Evolutionary conservation across 805 yeast genomes (phyloP).

Genomic region (Pichia exigua): DNA sequence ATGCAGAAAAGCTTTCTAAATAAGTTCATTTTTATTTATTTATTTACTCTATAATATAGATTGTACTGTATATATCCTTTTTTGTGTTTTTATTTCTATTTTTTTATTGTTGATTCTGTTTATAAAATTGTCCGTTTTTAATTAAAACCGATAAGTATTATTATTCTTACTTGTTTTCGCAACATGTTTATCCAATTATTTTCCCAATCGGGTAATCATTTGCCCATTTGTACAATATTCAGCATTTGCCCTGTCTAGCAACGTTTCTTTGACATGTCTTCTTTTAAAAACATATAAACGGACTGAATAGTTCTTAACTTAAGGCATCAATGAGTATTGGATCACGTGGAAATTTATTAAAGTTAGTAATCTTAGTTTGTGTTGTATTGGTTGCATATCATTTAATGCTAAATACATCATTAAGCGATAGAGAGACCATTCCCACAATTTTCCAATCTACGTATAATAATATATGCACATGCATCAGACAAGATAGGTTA

Average conservation of each 20-base stretch:
- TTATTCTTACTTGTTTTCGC: neutral
- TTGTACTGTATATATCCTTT: neutral
- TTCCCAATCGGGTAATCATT: neutral
- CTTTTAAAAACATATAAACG: neutral
- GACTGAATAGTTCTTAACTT: neutral
- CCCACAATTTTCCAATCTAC: constrained; percentile 1
- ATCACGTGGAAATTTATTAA: neutral
- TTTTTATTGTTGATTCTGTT: neutral
- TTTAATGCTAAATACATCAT: neutral
- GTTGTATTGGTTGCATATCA: neutral
- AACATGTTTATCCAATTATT: neutral
- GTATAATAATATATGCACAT: constrained; percentile 3
- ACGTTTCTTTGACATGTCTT: neutral
- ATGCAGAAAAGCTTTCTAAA: constrained; percentile 26
- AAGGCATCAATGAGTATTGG: neutral
- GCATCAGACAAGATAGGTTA: neutral
- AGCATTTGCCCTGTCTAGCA: too few relatives aligned
- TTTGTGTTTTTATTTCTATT: neutral
- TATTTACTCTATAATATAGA: neutral
- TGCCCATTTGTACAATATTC: neutral
- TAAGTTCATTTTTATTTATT: constrained; percentile 4
- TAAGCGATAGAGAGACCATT: neutral
- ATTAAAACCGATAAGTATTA: neutral
- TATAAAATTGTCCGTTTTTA: neutral
- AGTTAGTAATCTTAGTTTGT: neutral